phyloP scores from a whole-genome alignment of 345 rosid genomes.

The Raphanus sativus region DNA sequence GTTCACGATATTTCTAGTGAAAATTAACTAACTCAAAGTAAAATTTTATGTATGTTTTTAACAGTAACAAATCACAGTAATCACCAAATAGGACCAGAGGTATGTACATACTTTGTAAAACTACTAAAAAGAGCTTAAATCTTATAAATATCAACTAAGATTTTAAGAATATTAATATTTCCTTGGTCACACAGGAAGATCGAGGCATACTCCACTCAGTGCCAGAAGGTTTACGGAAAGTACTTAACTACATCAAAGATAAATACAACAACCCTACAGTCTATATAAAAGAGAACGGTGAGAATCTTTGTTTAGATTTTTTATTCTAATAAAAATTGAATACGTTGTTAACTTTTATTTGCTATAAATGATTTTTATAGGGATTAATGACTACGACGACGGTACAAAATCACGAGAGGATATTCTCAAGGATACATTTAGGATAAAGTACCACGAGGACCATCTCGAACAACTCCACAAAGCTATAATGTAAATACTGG shows the following conservation, averaged over 20 bases:
- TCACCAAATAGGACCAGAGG: constrained; percentile 22
- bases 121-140: background rate
- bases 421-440: constrained; percentile 27
- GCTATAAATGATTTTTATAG: background rate
- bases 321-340: background rate
- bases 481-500: constrained; percentile 26
- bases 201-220: background rate
- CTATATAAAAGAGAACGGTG: constrained; percentile 56
- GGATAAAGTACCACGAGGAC: constrained; percentile 28
- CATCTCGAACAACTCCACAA: constrained; percentile 36
- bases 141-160: background rate
- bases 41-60: background rate
- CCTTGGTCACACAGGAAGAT: constrained; percentile 6
- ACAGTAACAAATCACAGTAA: constrained; percentile 21
- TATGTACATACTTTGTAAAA: constrained; percentile 2
- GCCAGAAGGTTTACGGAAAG: constrained; percentile 23
- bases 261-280: constrained; percentile 48
- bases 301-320: background rate
- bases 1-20: background rate
- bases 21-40: background rate
- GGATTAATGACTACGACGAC: constrained; percentile 24
- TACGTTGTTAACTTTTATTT: background rate
- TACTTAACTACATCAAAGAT: constrained; percentile 35
- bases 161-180: background rate
- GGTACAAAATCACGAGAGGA: constrained; percentile 27